A percentile compares a stretch with the other conserved stretches of the same genome.
phyloP scores from a whole-genome alignment of 2,329 filamentous ascomycete species.

The Hypoxylon sp. region DNA sequence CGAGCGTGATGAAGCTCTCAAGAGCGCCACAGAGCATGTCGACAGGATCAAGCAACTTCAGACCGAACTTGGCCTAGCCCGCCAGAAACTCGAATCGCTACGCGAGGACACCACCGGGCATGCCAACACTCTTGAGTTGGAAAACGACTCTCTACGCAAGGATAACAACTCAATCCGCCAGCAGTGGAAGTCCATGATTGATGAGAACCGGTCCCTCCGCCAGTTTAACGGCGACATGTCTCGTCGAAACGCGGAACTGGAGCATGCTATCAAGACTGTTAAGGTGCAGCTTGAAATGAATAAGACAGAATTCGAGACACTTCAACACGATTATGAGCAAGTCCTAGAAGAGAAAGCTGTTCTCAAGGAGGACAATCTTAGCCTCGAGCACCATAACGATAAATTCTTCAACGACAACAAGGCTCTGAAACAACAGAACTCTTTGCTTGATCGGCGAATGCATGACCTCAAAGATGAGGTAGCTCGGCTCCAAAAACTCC shows the following conservation, averaged over 20 bases:
- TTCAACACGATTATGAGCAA: conserved; percentile 52
- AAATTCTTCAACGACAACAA: conserved; percentile 66
- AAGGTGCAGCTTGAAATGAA: conserved; percentile 53
- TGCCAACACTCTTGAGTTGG: conserved; percentile 54
- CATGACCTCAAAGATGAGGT: conserved; percentile 62
- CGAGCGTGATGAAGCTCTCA: conserved; percentile 74
- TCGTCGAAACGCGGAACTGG: conserved; percentile 60
- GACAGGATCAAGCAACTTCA: conserved; percentile 63
- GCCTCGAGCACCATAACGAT: conserved; percentile 67
- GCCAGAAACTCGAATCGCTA: conserved; percentile 56
- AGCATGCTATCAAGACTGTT: conserved; percentile 51
- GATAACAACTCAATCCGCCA: conserved; percentile 58
- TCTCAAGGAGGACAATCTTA: conserved; percentile 64
- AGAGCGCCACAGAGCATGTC: conserved; percentile 66
- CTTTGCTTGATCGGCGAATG: conserved; percentile 60
- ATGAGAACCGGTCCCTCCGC: conserved; percentile 61
- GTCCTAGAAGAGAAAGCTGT: conserved; percentile 56
- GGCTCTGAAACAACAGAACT: conserved; percentile 56
- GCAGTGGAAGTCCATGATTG: conserved; percentile 59
- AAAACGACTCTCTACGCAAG: conserved; percentile 57
- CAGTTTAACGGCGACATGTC: conserved; percentile 57
- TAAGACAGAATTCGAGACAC: conserved; percentile 58
- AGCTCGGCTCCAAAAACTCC: conserved; percentile 61
- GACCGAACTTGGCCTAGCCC: conserved; percentile 58
- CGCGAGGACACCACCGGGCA: conserved; percentile 50